Conservation (phyloP, 345 rosid species). For the Cochlearia excelsa region DNA sequence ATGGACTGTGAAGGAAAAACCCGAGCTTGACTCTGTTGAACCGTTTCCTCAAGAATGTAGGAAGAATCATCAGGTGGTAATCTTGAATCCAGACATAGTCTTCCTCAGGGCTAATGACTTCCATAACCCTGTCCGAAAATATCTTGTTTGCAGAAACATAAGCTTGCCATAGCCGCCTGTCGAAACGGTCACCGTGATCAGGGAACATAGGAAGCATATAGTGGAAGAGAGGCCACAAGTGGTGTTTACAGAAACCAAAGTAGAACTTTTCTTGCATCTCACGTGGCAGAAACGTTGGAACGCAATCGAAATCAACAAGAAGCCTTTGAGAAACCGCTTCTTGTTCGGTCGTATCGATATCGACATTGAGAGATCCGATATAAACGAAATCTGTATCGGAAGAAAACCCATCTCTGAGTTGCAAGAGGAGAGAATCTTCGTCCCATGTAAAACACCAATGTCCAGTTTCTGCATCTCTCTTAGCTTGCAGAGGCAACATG, state of each 20-base stretch:
- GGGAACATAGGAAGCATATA: constrained; percentile 85
- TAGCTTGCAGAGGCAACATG: constrained; percentile 52
- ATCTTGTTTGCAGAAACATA: constrained; percentile 77
- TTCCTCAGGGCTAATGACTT: constrained; percentile 67
- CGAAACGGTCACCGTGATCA: constrained; percentile 76
- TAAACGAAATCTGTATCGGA: constrained; percentile 58
- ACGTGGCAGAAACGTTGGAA: constrained; percentile 60
- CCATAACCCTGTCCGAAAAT: constrained; percentile 80
- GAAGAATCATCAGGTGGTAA: constrained; percentile 80
- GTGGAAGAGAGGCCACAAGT: constrained; percentile 79
- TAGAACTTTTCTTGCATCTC: constrained; percentile 69
- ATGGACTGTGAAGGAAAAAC: constrained; percentile 78
- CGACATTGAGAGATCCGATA: constrained; percentile 70
- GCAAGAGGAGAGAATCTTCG: constrained; percentile 56
- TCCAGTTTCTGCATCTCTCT: constrained; percentile 41
- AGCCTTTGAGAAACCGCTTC: constrained; percentile 65
- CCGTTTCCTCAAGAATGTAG: constrained; percentile 73
- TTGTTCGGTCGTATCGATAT: constrained; percentile 52
- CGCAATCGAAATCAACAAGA: constrained; percentile 60
- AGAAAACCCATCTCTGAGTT: constrained; percentile 65
- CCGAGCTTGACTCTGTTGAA: constrained; percentile 69
- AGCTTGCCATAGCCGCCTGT: constrained; percentile 68
- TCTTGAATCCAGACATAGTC: constrained; percentile 84
- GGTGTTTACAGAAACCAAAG: constrained; percentile 73
- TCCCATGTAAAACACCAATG: constrained; percentile 63